Evolutionary conservation across 257 asterid genomes (phyloP).

Genomic region (Jasminum sambac): DNA sequence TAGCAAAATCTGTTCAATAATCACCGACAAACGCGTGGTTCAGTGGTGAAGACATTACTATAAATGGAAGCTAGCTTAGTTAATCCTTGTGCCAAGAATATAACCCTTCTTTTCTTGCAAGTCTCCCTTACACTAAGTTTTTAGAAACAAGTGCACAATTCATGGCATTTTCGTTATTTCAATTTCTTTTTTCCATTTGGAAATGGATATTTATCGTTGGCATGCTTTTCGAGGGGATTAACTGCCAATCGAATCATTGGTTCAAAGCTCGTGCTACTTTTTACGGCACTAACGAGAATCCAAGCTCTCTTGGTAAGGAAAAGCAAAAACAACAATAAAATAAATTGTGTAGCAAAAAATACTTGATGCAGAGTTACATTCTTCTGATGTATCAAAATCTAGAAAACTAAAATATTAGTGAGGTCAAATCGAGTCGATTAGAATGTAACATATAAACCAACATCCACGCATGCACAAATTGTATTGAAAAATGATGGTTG

Average conservation of each 20-base stretch:
- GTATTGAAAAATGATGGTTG: background rate
- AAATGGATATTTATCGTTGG: constrained; percentile 22
- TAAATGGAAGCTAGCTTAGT: constrained; percentile 29
- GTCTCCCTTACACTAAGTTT: background rate
- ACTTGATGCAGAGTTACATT: no score
- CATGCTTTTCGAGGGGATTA: constrained; percentile 30
- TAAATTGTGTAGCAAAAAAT: no score
- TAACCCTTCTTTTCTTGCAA: background rate
- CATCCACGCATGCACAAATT: background rate
- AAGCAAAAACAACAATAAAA: no score
- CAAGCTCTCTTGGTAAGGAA: constrained; percentile 55
- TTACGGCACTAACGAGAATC: constrained; percentile 64
- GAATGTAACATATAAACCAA: no score
- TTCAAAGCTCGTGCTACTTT: constrained; percentile 60
- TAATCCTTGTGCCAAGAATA: background rate
- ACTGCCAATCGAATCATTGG: constrained; percentile 39
- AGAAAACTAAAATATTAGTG: no score
- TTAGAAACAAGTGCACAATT: background rate
- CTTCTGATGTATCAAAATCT: no score
- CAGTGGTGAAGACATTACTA: constrained; percentile 15
- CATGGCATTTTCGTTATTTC: constrained; percentile 6
- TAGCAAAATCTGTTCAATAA: constrained; percentile 20
- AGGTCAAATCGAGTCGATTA: no score
- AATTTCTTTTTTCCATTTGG: constrained; percentile 18
- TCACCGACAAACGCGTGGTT: constrained; percentile 57